Evolutionary conservation across 257 asterid genomes (phyloP), one percentile per base, ranked within the genome.

Genomic region (Fraxinus americana): DNA sequence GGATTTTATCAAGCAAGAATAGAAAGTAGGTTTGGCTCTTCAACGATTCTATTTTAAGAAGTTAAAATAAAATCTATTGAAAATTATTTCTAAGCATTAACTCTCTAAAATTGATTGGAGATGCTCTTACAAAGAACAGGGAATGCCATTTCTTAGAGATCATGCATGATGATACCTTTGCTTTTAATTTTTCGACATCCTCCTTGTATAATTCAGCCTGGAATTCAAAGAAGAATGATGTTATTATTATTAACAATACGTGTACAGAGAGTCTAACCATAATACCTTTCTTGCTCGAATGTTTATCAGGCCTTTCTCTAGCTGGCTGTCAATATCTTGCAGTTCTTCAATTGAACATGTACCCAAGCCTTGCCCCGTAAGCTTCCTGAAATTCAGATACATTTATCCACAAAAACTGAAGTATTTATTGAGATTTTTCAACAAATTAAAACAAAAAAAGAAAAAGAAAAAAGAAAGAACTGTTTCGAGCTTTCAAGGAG

Each of bases 141-240:
- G 36, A 45, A 52, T 43, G 43, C 68, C 27, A 27, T 48, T 32
- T 4, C 32, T 0, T 16, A 5, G 23, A 52, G 21, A 41, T 52
- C 32, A 1, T n/a, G 67, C 12, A 59, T 59, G 30, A 76, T 67
- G 67, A 10, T 82, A 86, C 90, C 90, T 78, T 79, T 11, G 59
- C 82, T 79, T 72, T 82, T 13, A 86, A 73, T 77, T 71, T 78
- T 65, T 79, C 80, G 14, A 77, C 72, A 67, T 84, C 82, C 19
- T 84, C 83, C 54, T 72, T 69, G 52, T 52, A 84, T 50, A 84
- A 50, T 63, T 77, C 83, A 48, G 80, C 80, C 90, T 86, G 82
- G 11, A 76, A 32, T 23, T n/a, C 29, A 52, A 19, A 71, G 12
- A 23, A 41, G 36, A 43, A 23, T 34, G 23, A 39, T 1, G n/a